phyloP scores from a whole-genome alignment of 164 flowering plant genomes.

The Chimonanthus salicifolius region DNA sequence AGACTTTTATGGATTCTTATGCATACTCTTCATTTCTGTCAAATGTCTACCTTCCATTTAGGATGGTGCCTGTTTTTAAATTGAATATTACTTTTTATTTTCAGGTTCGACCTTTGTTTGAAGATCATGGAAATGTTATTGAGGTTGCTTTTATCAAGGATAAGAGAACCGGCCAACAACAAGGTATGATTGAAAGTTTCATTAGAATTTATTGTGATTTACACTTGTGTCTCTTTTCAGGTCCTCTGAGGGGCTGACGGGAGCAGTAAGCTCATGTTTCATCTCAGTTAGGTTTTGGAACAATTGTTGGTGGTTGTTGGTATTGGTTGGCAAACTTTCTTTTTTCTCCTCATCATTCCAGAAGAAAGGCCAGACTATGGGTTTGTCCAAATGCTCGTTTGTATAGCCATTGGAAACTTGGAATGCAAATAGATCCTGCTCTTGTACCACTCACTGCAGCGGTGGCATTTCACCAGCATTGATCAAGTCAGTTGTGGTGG shows the following conservation, averaged over 20 bases:
- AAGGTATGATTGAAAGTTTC: constrained; percentile 55
- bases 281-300: constrained; percentile 57
- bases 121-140: constrained; percentile 81
- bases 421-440: constrained; percentile 33
- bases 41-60: background rate
- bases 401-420: constrained; percentile 34
- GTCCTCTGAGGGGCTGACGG: constrained; percentile 61
- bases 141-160: constrained; percentile 95
- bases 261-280: constrained; percentile 59
- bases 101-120: constrained; percentile 93
- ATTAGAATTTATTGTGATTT: constrained; percentile 20
- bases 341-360: constrained; percentile 35
- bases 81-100: background rate
- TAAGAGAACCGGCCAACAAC: constrained; percentile 90
- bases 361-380: constrained; percentile 46
- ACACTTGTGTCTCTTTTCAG: constrained; percentile 53
- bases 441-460: constrained; percentile 41
- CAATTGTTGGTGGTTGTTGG: constrained; percentile 42
- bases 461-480: constrained; percentile 28
- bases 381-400: constrained; percentile 24
- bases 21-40: background rate
- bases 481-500: constrained; percentile 31
- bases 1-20: background rate
- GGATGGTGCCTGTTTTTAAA: background rate
- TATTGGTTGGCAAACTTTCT: constrained; percentile 41